phyloP scores from a whole-genome alignment of 1,284 basidiomycete genomes.

The Volvariella volvacea region DNA sequence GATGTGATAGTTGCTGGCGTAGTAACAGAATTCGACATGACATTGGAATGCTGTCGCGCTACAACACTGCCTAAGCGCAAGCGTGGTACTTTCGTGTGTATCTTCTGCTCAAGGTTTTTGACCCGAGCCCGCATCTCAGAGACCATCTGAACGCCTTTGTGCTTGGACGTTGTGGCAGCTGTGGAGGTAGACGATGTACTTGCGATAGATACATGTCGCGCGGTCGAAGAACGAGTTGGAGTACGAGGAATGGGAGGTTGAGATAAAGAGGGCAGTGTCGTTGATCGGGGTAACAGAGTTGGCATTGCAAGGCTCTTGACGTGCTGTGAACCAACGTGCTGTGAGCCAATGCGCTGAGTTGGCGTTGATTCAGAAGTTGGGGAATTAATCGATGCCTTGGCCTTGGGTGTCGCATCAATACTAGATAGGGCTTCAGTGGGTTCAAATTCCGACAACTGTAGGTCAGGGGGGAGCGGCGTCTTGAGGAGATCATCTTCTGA shows the following conservation, averaged over 20 bases:
- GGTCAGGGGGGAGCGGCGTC: conserved; percentile 50
- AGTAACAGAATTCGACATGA: conserved; percentile 22
- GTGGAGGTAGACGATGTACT: conserved; percentile 32
- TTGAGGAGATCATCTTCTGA: conserved; percentile 46
- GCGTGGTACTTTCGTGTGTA: conserved; percentile 76
- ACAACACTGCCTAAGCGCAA: conserved; percentile 71
- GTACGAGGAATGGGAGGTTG: conserved; percentile 41
- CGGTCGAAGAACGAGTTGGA: conserved; percentile 35
- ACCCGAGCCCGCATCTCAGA: conserved; percentile 81
- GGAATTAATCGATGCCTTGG: conserved; percentile 31
- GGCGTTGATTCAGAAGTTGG: conserved; percentile 23
- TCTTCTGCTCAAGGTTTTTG: conserved; percentile 73
- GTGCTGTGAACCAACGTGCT: too few relatives aligned
- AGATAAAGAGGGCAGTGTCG: conserved; percentile 43
- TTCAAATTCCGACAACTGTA: conserved; percentile 55
- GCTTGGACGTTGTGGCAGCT: conserved; percentile 47
- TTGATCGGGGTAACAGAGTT: conserved; percentile 46
- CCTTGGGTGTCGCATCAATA: conserved; percentile 30
- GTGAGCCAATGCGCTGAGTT: conserved; percentile 44
- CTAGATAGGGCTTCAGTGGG: conserved; percentile 24
- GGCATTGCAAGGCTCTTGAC: conserved; percentile 33
- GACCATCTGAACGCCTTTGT: conserved; percentile 81
- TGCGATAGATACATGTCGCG: conserved; percentile 35
- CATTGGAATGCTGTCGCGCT: conserved; percentile 31
- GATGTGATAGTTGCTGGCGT: conserved; percentile 19